Evolutionary conservation across 345 rosid genomes (phyloP).

Genomic region (Ceriops tagal): DNA sequence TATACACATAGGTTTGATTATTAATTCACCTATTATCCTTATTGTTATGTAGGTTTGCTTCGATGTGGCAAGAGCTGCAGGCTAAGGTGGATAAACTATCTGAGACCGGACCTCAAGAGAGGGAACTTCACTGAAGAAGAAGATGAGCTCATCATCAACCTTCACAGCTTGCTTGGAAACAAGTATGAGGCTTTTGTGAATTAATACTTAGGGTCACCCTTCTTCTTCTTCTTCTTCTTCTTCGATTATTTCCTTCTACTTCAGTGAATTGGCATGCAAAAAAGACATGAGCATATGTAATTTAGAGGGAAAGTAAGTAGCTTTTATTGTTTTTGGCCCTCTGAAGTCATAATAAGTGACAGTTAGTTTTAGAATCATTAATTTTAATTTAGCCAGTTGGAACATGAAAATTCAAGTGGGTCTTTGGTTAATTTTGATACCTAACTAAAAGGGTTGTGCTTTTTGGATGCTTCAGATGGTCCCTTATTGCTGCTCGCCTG

Average conservation of each 20-base stretch:
- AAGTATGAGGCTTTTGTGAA: constrained; percentile 37
- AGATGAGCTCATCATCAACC: constrained; percentile 75
- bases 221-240: not conserved
- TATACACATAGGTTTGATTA: not conserved
- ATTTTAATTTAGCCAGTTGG: no score
- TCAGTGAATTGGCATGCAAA: not conserved
- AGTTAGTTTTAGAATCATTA: no score
- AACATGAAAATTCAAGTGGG: constrained; percentile 16
- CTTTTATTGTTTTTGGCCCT: no score
- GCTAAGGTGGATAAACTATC: constrained; percentile 68
- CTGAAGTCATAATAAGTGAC: no score
- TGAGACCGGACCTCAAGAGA: constrained; percentile 80
- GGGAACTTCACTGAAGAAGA: constrained; percentile 80
- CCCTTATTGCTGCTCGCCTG: constrained; percentile 65
- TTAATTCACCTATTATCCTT: not conserved
- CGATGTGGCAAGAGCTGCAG: constrained; percentile 90
- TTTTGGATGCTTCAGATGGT: constrained; percentile 43
- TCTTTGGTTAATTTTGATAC: not conserved
- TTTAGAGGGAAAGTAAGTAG: no score
- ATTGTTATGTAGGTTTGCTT: constrained; percentile 28
- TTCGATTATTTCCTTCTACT: not conserved
- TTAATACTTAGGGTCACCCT: not conserved
- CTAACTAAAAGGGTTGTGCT: not conserved
- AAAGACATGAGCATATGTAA: no score
- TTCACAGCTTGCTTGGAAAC: constrained; percentile 80